Conservation (phyloP, 176 grass and related monocot genomes). For the Avena insularis region DNA sequence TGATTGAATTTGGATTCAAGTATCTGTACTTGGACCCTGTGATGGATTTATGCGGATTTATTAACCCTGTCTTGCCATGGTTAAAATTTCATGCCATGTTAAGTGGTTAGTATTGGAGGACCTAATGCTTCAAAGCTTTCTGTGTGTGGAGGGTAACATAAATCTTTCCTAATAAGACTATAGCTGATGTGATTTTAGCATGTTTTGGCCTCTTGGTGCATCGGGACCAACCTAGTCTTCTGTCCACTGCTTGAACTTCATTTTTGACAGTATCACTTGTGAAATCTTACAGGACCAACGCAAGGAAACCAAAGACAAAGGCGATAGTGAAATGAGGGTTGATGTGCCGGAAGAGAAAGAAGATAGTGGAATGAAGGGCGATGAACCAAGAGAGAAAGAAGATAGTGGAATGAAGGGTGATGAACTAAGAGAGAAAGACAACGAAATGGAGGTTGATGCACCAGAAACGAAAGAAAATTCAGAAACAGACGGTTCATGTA, state of each 20-base stretch:
- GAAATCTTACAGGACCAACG: slow-evolving; percentile 44
- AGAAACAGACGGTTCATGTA: slow-evolving; percentile 36
- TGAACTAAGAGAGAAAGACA: slow-evolving; percentile 36
- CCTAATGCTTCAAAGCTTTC: background rate
- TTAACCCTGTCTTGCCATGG: background rate
- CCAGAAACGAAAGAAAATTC: slow-evolving; percentile 31
- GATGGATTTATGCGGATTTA: background rate
- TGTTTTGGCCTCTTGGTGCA: background rate
- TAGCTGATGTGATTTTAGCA: slow-evolving; percentile 17
- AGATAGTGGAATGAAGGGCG: slow-evolving; percentile 34
- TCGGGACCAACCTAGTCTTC: background rate
- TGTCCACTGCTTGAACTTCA: background rate
- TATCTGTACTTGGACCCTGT: background rate
- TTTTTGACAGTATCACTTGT: slow-evolving; percentile 12
- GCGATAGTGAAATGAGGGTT: slow-evolving; percentile 39
- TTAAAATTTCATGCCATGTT: slow-evolving; percentile 19
- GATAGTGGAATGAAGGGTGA: slow-evolving; percentile 31
- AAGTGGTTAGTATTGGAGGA: background rate
- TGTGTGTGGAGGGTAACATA: background rate
- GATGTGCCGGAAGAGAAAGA: slow-evolving; percentile 45
- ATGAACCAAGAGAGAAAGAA: slow-evolving; percentile 42
- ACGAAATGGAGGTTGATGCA: slow-evolving; percentile 39
- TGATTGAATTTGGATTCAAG: slow-evolving; percentile 13
- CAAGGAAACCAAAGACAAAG: slow-evolving; percentile 43
- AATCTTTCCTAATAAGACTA: slow-evolving; percentile 11